Evolutionary conservation across 176 grass and related monocot genomes (phyloP).

Genomic region (Eremochloa ophiuroides): DNA sequence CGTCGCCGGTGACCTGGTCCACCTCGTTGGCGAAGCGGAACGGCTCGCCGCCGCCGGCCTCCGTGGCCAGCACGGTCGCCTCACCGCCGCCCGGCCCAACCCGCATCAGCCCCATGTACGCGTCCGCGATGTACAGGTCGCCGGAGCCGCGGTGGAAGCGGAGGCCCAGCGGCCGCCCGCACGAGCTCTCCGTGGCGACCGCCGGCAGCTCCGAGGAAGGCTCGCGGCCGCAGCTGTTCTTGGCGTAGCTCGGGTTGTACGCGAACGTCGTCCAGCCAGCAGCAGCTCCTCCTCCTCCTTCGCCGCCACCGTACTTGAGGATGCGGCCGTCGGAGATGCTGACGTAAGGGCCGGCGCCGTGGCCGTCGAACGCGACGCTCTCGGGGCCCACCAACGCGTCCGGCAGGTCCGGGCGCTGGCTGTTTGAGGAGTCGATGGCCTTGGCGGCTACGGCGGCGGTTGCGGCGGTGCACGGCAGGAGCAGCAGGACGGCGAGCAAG

Average conservation of each 20-base stretch:
- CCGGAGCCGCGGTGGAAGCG: conserved; percentile 22
- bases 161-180: conserved; percentile 28
- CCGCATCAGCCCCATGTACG: conserved; percentile 29
- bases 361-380: conserved; percentile 30
- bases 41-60: conserved; percentile 18
- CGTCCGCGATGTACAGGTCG: conserved; percentile 38
- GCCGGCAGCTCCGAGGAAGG: not conserved
- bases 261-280: conserved; percentile 14
- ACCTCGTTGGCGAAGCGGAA: conserved; percentile 25
- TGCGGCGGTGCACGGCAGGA: not conserved
- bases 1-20: conserved; percentile 17
- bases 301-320: conserved; percentile 18
- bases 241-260: conserved; percentile 17
- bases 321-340: conserved; percentile 25
- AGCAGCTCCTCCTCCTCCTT: no score
- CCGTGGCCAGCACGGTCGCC: not conserved
- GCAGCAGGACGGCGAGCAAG: not conserved
- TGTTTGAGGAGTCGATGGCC: not conserved
- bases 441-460: not conserved
- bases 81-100: conserved; percentile 24
- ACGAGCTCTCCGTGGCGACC: not conserved
- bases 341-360: conserved; percentile 23
- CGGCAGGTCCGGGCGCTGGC: not conserved
- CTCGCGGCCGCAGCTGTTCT: not conserved
- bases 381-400: conserved; percentile 6